Conservation (phyloP, 257 asterid species). For the Ocimum tenuiflorum region DNA sequence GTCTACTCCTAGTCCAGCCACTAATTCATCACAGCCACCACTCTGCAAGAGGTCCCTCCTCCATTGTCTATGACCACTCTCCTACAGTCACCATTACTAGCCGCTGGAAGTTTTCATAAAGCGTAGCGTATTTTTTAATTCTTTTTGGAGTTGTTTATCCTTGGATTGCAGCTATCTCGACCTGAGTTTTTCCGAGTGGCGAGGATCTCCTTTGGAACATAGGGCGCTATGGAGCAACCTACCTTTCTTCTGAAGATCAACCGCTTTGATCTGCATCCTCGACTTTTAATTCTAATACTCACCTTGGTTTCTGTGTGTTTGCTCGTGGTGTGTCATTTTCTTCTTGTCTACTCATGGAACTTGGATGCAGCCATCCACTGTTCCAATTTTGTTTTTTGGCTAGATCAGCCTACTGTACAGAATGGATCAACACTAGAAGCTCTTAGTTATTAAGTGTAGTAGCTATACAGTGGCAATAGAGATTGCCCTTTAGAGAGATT, state of each 20-base stretch:
- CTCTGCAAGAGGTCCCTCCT: slow-evolving; percentile 96
- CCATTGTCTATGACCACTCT: slow-evolving; percentile 65
- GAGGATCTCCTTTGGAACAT: slow-evolving; percentile 62
- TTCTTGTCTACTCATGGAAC: slow-evolving; percentile 45
- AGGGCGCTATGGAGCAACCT: slow-evolving; percentile 70
- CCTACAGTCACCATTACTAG: slow-evolving; percentile 31
- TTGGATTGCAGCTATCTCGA: slow-evolving; percentile 57
- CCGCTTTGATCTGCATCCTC: slow-evolving; percentile 44
- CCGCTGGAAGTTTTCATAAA: slow-evolving; percentile 27
- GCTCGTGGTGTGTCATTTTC: slow-evolving; percentile 50
- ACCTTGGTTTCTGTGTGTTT: slow-evolving; percentile 37
- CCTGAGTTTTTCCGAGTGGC: slow-evolving; percentile 61
- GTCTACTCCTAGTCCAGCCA: slow-evolving; percentile 37
- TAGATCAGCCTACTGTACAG: slow-evolving; percentile 77
- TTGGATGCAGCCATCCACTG: slow-evolving; percentile 47
- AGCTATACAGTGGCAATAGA: slow-evolving; percentile 75
- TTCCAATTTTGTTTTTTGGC: slow-evolving; percentile 49
- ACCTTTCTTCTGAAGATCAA: slow-evolving; percentile 43
- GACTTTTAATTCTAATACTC: slow-evolving; percentile 39
- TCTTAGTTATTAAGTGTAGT: slow-evolving; percentile 55
- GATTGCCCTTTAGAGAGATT: slow-evolving; percentile 48
- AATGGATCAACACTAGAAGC: slow-evolving; percentile 48
- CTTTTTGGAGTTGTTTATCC: slow-evolving; percentile 38
- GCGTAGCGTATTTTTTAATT: slow-evolving; percentile 31
- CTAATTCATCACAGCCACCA: slow-evolving; percentile 68